Percentiles rank a stretch among this genome's conserved stretches.
phyloP scores from a whole-genome alignment of 192 early-diverging fungal genomes.

The Backusella psychrophila region DNA sequence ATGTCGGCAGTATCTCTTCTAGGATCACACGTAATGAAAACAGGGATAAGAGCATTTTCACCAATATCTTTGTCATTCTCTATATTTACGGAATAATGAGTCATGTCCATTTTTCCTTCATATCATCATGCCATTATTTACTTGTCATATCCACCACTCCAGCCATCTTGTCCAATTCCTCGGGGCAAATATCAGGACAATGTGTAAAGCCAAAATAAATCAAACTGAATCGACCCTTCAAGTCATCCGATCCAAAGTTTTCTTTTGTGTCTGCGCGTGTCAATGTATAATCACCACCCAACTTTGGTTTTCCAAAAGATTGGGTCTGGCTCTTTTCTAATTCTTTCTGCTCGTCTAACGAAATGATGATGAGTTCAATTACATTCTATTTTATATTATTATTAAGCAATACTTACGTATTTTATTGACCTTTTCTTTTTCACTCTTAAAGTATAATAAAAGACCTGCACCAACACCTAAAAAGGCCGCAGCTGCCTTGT shows the following conservation, averaged over 20 bases:
- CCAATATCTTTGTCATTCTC: conserved; percentile 6
- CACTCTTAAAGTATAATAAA: conserved; percentile 60
- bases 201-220: conserved; percentile 99
- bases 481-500: conserved; percentile 54
- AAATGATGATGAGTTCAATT: background rate
- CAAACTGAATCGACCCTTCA: conserved; percentile 81
- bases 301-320: conserved; percentile 74
- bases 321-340: conserved; percentile 34
- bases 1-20: conserved; percentile 84
- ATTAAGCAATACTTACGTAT: conserved; percentile 33
- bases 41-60: conserved; percentile 63
- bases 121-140: conserved; percentile 33
- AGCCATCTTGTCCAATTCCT: conserved; percentile 97
- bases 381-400: background rate
- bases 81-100: background rate
- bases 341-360: conserved; percentile 31
- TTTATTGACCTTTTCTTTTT: conserved; percentile 55
- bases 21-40: conserved; percentile 97
- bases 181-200: conserved; percentile 98
- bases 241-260: conserved; percentile 72
- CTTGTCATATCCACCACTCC: conserved; percentile 74
- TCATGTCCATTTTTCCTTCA: background rate
- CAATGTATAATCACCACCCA: conserved; percentile 90
- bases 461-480: conserved; percentile 56
- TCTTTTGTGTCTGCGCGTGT: conserved; percentile 72